phyloP scores from a whole-genome alignment of 139 green algal species.

The Trebouxia sp. region DNA sequence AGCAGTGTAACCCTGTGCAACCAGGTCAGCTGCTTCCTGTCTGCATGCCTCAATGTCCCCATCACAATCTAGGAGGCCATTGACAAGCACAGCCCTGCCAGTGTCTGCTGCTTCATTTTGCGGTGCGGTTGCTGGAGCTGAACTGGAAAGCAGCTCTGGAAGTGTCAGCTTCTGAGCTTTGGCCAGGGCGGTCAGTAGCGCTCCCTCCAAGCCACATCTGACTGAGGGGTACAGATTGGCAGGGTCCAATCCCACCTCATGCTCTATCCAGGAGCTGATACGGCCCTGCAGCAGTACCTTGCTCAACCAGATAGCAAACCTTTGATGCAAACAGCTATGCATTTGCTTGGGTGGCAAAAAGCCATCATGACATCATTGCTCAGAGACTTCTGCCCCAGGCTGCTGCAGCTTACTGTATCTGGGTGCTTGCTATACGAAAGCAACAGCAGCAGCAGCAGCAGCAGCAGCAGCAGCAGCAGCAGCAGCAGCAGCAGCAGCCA shows the following conservation, averaged over 20 bases:
- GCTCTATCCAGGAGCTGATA: conserved; percentile 63
- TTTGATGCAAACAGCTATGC: not conserved
- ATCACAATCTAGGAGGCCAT: conserved; percentile 51
- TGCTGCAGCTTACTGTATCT: no score
- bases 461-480: no score
- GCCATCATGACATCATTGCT: no score
- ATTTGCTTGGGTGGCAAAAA: no score
- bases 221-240: conserved; percentile 64
- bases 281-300: conserved; percentile 44
- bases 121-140: not conserved
- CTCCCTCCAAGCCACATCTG: conserved; percentile 74
- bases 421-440: no score
- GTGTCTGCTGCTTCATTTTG: not conserved
- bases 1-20: conserved; percentile 46
- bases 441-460: no score
- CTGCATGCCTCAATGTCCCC: conserved; percentile 23
- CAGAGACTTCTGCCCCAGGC: no score
- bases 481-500: no score
- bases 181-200: conserved; percentile 71
- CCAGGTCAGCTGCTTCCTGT: conserved; percentile 35
- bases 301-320: no score
- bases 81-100: conserved; percentile 29
- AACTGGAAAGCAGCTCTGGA: conserved; percentile 29
- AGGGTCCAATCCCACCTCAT: conserved; percentile 38
- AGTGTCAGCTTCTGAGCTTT: conserved; percentile 27